phyloP scores from a whole-genome alignment of 768 basidiomycete genomes.

The Xerocomus spinulosus region DNA sequence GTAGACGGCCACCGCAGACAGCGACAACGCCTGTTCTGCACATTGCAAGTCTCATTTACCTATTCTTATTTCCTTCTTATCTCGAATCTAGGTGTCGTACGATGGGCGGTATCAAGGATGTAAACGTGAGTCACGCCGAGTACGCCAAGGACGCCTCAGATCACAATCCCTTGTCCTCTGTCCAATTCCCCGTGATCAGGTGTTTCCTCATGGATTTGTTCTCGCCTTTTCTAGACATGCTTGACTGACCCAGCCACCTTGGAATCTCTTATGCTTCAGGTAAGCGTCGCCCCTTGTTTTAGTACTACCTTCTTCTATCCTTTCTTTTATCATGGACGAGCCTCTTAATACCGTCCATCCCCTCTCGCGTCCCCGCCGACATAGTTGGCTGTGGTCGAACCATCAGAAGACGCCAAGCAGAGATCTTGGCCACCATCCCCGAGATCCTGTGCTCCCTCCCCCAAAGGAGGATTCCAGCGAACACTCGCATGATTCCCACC shows the following conservation, averaged over 20 bases:
- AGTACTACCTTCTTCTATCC: conserved; percentile 8
- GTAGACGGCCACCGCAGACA: conserved; percentile 6
- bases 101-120: conserved; percentile 27
- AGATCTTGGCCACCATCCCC: conserved; percentile 10
- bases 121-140: conserved; percentile 27
- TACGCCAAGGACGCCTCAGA: conserved; percentile 20
- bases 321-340: conserved; percentile 22
- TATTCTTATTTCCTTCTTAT: no score
- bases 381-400: conserved; percentile 28
- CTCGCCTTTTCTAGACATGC: conserved; percentile 25
- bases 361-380: conserved; percentile 15
- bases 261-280: conserved; percentile 27
- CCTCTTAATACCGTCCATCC: conserved; percentile 4
- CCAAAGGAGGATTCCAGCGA: conserved; percentile 13
- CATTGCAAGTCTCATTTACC: no score
- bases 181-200: conserved; percentile 7
- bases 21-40: not conserved
- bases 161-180: conserved; percentile 1
- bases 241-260: conserved; percentile 30
- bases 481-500: not conserved
- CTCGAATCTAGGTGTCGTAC: conserved; percentile 5
- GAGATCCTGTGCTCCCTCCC: conserved; percentile 17
- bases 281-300: conserved; percentile 23
- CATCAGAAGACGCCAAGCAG: conserved; percentile 20
- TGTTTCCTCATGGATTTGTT: conserved; percentile 10